Evolutionary conservation across 2,329 filamentous ascomycete genomes (phyloP).

Genomic region (Beauveria medogensis): DNA sequence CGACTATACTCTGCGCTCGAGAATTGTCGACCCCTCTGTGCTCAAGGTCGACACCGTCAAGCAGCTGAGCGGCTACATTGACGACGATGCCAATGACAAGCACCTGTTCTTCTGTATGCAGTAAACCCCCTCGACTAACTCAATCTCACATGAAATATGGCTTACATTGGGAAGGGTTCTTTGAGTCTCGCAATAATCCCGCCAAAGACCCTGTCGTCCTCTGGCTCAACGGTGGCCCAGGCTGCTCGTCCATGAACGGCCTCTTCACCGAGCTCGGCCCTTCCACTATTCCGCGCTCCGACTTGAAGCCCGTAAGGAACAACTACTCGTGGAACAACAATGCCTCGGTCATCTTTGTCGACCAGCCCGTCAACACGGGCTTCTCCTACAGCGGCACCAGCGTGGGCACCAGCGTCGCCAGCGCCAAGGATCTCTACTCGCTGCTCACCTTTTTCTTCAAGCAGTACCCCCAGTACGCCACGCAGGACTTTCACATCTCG

Average conservation of each 20-base stretch:
- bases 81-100: constrained; percentile 94
- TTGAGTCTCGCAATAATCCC: constrained; percentile 95
- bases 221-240: constrained; percentile 92
- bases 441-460: constrained; percentile 97
- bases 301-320: constrained; percentile 72
- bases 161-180: constrained; percentile 57
- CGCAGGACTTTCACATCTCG: constrained; percentile 95
- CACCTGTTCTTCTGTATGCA: constrained; percentile 81
- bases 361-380: constrained; percentile 97
- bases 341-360: constrained; percentile 97
- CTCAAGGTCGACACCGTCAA: constrained; percentile 90
- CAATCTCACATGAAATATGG: not conserved
- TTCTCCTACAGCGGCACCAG: constrained; percentile 91
- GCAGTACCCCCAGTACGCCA: constrained; percentile 92
- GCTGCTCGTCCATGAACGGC: constrained; percentile 92
- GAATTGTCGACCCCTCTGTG: constrained; percentile 77
- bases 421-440: constrained; percentile 95
- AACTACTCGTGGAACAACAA: constrained; percentile 93
- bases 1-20: constrained; percentile 79
- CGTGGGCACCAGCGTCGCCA: constrained; percentile 89
- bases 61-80: constrained; percentile 96
- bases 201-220: constrained; percentile 93
- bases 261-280: constrained; percentile 97
- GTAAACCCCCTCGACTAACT: not conserved
- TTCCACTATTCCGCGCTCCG: constrained; percentile 75